Conservation (phyloP, 371 early-diverging fungal genomes). For the Rhizopus arrhizus region DNA sequence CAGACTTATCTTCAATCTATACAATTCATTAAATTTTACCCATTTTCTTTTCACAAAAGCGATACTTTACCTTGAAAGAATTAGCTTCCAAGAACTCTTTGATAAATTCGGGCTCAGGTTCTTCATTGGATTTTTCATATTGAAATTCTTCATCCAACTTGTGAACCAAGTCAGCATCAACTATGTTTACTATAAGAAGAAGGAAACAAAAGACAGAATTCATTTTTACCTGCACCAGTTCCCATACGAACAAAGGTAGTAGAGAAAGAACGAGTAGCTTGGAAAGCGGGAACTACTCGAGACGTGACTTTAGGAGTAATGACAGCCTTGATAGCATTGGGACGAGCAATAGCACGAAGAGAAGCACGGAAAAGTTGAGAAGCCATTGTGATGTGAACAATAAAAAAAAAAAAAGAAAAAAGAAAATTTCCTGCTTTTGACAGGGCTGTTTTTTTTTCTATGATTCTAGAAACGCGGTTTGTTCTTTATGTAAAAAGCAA, state of each 20-base stretch:
- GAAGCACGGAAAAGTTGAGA: slow-evolving; percentile 45
- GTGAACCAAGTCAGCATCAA: slow-evolving; percentile 71
- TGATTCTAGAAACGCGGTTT: not conserved
- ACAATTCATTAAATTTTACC: too few relatives aligned
- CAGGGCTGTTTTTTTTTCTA: not conserved
- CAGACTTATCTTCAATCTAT: slow-evolving; percentile 79
- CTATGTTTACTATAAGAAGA: slow-evolving; percentile 20
- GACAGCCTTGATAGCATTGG: slow-evolving; percentile 25
- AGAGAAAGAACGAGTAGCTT: slow-evolving; percentile 32
- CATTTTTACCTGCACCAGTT: slow-evolving; percentile 39
- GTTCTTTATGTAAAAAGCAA: not conserved
- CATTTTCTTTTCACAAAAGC: not conserved
- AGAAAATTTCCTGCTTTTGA: not conserved
- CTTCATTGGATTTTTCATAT: slow-evolving; percentile 77
- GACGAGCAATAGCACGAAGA: slow-evolving; percentile 40
- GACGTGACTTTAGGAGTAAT: slow-evolving; percentile 20
- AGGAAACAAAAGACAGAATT: not conserved
- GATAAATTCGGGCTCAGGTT: slow-evolving; percentile 69
- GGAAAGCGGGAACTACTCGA: slow-evolving; percentile 23
- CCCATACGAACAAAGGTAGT: slow-evolving; percentile 34
- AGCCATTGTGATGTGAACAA: slow-evolving; percentile 26
- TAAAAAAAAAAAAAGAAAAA: not conserved
- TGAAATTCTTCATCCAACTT: slow-evolving; percentile 78
- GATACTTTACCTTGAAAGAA: slow-evolving; percentile 68
- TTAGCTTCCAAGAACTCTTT: slow-evolving; percentile 75